Base-by-base conservation (phyloP, 2,329 filamentous ascomycete genomes). In the Kalaharituber pfeilii region DNA sequence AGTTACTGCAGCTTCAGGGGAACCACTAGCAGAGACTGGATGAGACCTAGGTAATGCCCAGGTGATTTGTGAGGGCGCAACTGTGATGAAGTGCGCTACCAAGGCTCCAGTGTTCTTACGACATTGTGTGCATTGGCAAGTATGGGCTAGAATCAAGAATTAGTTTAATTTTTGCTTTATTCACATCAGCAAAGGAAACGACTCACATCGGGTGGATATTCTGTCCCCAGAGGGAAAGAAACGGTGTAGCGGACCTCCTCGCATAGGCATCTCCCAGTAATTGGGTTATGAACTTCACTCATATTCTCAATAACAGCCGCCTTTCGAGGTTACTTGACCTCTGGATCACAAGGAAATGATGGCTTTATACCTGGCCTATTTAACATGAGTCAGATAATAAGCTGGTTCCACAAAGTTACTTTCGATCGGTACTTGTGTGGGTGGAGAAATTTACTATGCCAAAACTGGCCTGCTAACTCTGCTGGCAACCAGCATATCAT, bases 121-220 rank as follows among this genome's bases (percentile, higher is more conserved):
- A 65, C 74, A 77, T 62, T 76, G 74, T 5, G 71, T 73, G 66
- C 75, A 78, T 60, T 77, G 74, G 62, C 75, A 78, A 5, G 71
- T 74, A 47, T 65, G 63, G 56, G 68, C 72, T 73, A 53, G 49
- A 49, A 49, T 57, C 25, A 11, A 8, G 27, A 26, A n/a, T n/a
- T n/a, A n/a, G n/a, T n/a, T n/a, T n/a, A n/a, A n/a, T n/a, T n/a
- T n/a, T n/a, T n/a, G n/a, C n/a, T n/a, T n/a, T n/a, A n/a, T n/a
- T n/a, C n/a, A n/a, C n/a, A n/a, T n/a, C n/a, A n/a, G n/a, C n/a
- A n/a, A n/a, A n/a, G n/a, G 33, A 4, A 39, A 18, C 33, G 20
- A 39, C 33, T 39, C 15, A 39, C 33, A 39, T 50, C 22, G 29
- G 63, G 57, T 57, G 74, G n/a, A n/a, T n/a, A 76, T 57, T 75